A percentile compares a stretch with the other conserved stretches of the same genome.
phyloP scores from a whole-genome alignment of 192 early-diverging fungal genomes.

The Rhizophagus clarus region DNA sequence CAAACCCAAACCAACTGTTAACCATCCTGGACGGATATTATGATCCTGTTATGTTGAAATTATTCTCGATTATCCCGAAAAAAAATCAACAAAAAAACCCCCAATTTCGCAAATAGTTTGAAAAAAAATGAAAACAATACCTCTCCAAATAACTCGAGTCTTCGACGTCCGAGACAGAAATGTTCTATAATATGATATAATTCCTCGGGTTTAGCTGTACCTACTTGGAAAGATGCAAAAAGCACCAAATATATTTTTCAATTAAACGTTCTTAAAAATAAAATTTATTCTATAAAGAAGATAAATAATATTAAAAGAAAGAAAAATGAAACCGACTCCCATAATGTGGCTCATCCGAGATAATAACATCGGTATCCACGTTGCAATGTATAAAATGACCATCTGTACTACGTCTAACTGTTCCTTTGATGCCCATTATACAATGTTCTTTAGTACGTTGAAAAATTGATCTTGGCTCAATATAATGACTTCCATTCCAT shows the following conservation, averaged over 20 bases:
- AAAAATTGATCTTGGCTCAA: conserved; percentile 48
- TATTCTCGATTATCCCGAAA: not conserved
- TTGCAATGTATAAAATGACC: conserved; percentile 74
- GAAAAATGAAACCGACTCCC: conserved; percentile 28
- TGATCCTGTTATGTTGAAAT: conserved; percentile 36
- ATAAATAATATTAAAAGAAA: no score
- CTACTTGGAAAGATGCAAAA: conserved; percentile 25
- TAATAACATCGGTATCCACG: conserved; percentile 69
- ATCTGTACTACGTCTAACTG: conserved; percentile 63
- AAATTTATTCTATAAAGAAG: not conserved
- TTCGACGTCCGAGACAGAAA: conserved; percentile 63
- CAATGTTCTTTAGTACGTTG: conserved; percentile 68
- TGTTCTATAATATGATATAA: conserved; percentile 66
- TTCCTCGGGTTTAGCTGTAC: conserved; percentile 58
- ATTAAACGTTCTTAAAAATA: not conserved
- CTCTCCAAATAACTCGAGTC: conserved; percentile 66
- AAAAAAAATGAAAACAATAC: not conserved
- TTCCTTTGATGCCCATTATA: conserved; percentile 67
- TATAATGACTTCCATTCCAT: conserved; percentile 42
- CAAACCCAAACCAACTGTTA: conserved; percentile 54
- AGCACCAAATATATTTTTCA: not conserved
- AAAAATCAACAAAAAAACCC: not conserved
- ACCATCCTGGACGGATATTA: conserved; percentile 64
- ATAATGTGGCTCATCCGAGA: conserved; percentile 55
- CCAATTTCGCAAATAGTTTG: not conserved